Evolutionary conservation across 352 stramenopile species (phyloP).

Genomic region (Phytophthora uliginosa): DNA sequence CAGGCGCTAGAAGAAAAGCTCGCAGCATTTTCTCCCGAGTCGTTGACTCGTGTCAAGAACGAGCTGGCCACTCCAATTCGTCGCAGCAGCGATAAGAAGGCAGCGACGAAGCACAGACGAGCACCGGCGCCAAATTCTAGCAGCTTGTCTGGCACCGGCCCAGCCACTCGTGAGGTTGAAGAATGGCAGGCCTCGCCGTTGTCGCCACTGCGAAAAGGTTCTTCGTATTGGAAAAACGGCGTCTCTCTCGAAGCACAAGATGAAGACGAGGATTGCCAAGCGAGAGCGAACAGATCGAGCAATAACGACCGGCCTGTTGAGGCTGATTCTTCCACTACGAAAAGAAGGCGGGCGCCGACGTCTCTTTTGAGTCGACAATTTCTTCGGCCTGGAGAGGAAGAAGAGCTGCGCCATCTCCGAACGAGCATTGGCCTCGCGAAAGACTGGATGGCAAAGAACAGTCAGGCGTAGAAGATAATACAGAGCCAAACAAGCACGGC

Average conservation of each 20-base stretch:
- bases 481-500: slow-evolving; percentile 1
- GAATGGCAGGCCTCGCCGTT: slow-evolving; percentile 49
- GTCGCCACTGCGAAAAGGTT: slow-evolving; percentile 55
- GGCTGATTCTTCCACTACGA: not conserved
- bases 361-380: slow-evolving; percentile 49
- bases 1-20: slow-evolving; percentile 66
- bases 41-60: slow-evolving; percentile 51
- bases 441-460: slow-evolving; percentile 63
- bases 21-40: slow-evolving; percentile 56
- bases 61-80: slow-evolving; percentile 17
- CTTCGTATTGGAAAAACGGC: slow-evolving; percentile 65
- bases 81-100: not conserved
- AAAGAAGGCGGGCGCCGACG: slow-evolving; percentile 2
- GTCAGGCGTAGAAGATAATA: slow-evolving; percentile 1
- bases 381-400: slow-evolving; percentile 66
- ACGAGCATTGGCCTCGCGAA: slow-evolving; percentile 76
- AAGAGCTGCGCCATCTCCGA: slow-evolving; percentile 55
- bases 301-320: slow-evolving; percentile 1
- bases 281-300: not conserved
- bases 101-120: slow-evolving; percentile 5
- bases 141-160: not conserved
- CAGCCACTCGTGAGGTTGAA: not conserved
- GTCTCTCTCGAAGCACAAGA: slow-evolving; percentile 51
- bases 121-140: not conserved
- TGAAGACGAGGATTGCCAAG: not conserved